These are phyloP conservation scores for Colletotrichum echinochloae DNA, from an alignment of 2,329 filamentous ascomycete species.

Conservation along the genomic window DNA sequence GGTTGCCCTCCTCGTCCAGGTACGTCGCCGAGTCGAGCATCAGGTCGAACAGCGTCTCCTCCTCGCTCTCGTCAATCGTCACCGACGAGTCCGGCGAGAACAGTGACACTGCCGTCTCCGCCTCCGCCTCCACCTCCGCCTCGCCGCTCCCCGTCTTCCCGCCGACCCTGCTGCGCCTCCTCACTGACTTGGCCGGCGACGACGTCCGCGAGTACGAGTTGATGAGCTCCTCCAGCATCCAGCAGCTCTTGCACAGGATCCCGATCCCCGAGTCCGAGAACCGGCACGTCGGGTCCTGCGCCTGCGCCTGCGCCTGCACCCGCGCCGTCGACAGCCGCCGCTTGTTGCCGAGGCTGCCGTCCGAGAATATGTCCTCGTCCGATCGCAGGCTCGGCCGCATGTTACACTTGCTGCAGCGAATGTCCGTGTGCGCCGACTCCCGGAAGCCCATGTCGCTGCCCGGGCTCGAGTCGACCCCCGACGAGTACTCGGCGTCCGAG, in stretches of 20 bases:
- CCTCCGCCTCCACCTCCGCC: not conserved
- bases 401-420: slow-evolving; percentile 38
- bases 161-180: not conserved
- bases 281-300: slow-evolving; percentile 18
- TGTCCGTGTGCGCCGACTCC: slow-evolving; percentile 26
- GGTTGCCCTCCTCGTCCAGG: slow-evolving; percentile 24
- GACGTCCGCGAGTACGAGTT: slow-evolving; percentile 36
- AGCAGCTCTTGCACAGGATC: slow-evolving; percentile 30
- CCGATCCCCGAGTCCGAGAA: slow-evolving; percentile 39
- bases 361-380: slow-evolving; percentile 20
- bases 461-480: slow-evolving; percentile 32
- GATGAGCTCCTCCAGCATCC: slow-evolving; percentile 37
- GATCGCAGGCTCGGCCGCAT: slow-evolving; percentile 33
- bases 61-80: slow-evolving; percentile 31
- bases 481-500: slow-evolving; percentile 36
- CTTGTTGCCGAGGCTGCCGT: not conserved
- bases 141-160: not conserved
- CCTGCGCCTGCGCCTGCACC: not conserved
- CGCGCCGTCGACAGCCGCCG: not conserved
- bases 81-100: slow-evolving; percentile 19
- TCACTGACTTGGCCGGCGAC: slow-evolving; percentile 6
- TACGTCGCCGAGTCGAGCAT: slow-evolving; percentile 36
- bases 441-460: slow-evolving; percentile 26
- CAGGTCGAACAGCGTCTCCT: slow-evolving; percentile 37
- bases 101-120: not conserved